A percentile compares a stretch with the other conserved stretches of the same genome.
Conservation (phyloP, 1,284 basidiomycete species). For the Sporisorium iseilematis-ciliati region DNA sequence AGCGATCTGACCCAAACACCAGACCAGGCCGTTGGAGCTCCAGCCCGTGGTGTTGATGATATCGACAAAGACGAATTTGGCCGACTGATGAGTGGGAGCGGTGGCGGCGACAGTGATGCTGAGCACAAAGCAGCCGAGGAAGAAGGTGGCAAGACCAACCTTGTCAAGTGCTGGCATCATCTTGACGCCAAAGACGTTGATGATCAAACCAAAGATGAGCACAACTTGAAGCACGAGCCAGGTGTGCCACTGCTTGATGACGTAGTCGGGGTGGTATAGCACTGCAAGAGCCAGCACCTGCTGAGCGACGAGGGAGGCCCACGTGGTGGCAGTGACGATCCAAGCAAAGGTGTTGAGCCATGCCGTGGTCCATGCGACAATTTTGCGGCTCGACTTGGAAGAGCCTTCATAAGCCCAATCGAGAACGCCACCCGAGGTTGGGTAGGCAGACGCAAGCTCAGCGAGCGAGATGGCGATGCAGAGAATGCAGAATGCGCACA, state of each 20-base stretch:
- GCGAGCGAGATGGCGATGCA: conserved; percentile 41
- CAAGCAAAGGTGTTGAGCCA: conserved; percentile 43
- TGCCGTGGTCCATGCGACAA: conserved; percentile 40
- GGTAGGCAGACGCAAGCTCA: conserved; percentile 36
- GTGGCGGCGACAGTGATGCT: conserved; percentile 34
- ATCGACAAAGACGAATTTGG: conserved; percentile 37
- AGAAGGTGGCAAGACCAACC: conserved; percentile 31
- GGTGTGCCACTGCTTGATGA: conserved; percentile 44
- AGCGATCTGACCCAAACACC: conserved; percentile 35
- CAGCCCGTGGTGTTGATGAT: conserved; percentile 35
- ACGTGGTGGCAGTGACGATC: conserved; percentile 36
- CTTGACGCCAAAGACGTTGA: conserved; percentile 39
- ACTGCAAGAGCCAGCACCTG: conserved; percentile 34
- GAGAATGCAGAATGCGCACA: conserved; percentile 34
- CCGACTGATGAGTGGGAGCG: conserved; percentile 31
- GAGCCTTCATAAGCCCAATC: conserved; percentile 39
- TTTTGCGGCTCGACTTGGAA: conserved; percentile 32
- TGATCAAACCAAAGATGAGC: conserved; percentile 22
- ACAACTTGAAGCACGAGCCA: conserved; percentile 31
- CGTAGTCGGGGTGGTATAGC: conserved; percentile 32
- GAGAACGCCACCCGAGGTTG: conserved; percentile 29
- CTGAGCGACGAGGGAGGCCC: conserved; percentile 36
- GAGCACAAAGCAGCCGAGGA: conserved; percentile 37
- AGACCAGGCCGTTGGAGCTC: conserved; percentile 30
- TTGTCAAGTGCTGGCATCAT: conserved; percentile 39